Conservation (phyloP, 805 yeast species). For the Teunomyces kruisii region DNA sequence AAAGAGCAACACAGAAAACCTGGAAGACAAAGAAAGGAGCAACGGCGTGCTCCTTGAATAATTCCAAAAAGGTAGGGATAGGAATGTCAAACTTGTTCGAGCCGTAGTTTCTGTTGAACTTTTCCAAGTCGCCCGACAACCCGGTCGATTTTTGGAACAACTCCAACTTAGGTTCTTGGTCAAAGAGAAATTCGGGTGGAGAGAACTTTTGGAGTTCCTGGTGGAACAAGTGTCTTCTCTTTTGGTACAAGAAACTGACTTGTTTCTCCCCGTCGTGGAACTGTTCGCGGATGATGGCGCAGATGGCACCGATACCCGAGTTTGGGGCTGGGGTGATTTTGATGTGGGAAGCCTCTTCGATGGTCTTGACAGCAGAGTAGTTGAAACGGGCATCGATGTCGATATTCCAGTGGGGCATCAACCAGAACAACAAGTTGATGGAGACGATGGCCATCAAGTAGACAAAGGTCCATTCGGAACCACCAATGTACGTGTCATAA, state of each 20-base stretch:
- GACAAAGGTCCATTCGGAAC: slow-evolving; percentile 95
- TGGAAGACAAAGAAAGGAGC: slow-evolving; percentile 98
- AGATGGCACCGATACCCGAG: slow-evolving; percentile 82
- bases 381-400: slow-evolving; percentile 68
- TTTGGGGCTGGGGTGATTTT: slow-evolving; percentile 81
- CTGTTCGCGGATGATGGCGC: slow-evolving; percentile 54
- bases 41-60: slow-evolving; percentile 95
- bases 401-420: slow-evolving; percentile 94
- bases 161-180: slow-evolving; percentile 54
- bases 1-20: slow-evolving; percentile 89
- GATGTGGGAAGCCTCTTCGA: slow-evolving; percentile 68
- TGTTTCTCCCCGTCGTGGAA: slow-evolving; percentile 60
- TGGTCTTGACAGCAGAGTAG: slow-evolving; percentile 50
- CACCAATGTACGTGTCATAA: slow-evolving; percentile 81
- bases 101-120: slow-evolving; percentile 65
- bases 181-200: slow-evolving; percentile 80
- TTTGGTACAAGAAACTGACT: slow-evolving; percentile 79
- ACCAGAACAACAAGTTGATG: slow-evolving; percentile 71
- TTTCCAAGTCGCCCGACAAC: slow-evolving; percentile 50
- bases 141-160: slow-evolving; percentile 60
- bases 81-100: slow-evolving; percentile 91
- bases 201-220: slow-evolving; percentile 53
- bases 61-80: slow-evolving; percentile 83
- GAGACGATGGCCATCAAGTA: slow-evolving; percentile 73
- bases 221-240: slow-evolving; percentile 82